Evolutionary conservation across 2,329 filamentous ascomycete species (phyloP).

Genomic region (Aspergillus jensenii): DNA sequence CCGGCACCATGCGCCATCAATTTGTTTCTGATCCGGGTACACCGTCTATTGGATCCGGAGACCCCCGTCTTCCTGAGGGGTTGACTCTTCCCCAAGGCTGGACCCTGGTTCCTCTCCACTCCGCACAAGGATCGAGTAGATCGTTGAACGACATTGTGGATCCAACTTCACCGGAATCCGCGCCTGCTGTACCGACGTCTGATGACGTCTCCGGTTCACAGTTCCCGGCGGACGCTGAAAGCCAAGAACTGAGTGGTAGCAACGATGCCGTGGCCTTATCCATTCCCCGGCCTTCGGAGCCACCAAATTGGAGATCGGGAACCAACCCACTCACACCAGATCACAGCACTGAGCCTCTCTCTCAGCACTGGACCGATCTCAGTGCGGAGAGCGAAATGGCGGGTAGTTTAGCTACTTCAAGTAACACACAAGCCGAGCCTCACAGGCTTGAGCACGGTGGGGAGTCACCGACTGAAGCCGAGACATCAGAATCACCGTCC

Average conservation of each 20-base stretch:
- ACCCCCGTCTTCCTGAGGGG: conserved; percentile 51
- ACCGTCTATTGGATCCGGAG: conserved; percentile 40
- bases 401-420: not conserved
- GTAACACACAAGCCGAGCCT: not conserved
- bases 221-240: not conserved
- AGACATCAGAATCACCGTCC: conserved; percentile 21
- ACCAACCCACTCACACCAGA: conserved; percentile 10
- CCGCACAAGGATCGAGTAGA: conserved; percentile 11
- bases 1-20: conserved; percentile 27
- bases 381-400: conserved; percentile 20
- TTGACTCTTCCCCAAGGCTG: conserved; percentile 54
- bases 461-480: not conserved
- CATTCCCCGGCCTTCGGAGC: not conserved
- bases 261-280: conserved; percentile 4
- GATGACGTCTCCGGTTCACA: not conserved
- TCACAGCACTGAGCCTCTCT: conserved; percentile 24
- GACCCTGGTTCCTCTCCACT: conserved; percentile 32
- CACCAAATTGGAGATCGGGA: conserved; percentile 22
- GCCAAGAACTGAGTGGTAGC: not conserved
- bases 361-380: conserved; percentile 33
- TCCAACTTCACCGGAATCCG: conserved; percentile 5
- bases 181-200: not conserved
- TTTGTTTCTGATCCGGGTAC: conserved; percentile 30
- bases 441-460: conserved; percentile 8
- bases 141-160: conserved; percentile 2